Base-by-base conservation (phyloP, 2,329 filamentous ascomycete species). In the Thielaviopsis populi region DNA sequence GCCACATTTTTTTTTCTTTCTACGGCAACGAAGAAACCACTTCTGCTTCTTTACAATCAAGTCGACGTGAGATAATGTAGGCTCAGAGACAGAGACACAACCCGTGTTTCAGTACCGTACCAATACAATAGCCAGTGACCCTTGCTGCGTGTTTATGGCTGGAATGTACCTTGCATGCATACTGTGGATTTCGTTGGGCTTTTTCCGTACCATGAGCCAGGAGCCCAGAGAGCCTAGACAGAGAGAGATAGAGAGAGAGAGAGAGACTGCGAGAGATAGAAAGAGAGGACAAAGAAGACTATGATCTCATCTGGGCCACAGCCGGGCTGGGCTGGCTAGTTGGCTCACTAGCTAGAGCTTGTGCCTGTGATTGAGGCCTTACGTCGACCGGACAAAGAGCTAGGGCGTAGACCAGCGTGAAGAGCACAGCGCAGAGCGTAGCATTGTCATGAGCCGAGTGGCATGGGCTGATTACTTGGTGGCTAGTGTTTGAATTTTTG, bases 111-210 rank as follows among this genome's bases (percentile, higher is more conserved):
- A 50, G 53, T 19, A 19, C 24, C 24, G 24, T 43, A 30, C 15
- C 27, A 33, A 37, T 30, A n/a, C 27, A 37, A 37, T 1, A 37
- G 33, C 33, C 33, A 37, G 33, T 37, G 1, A 46, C 2, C 53
- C 30, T 56, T 17, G 30, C 10, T 33, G 30, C 30, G 11, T 37
- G n/a, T 56, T n/a, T 37, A 43, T 27, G 22, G 22, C 4, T 60
- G 40, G 58, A 60, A 60, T 60, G 58, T 43, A 60, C 58, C 58
- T 43, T 60, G 58, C 58, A 60, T 60, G 40, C 40, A 56, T 15
- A 17, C 41, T n/a, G 40, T 33, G 40, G 42, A n/a, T n/a, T 56
- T 56, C 13, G 53, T 56, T 56, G 53, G 53, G 53, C 53, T 56
- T 56, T 37, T 33, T 10, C 33, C 43, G 19, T 27, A 27, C 19